Evolutionary conservation across 2,329 filamentous ascomycete genomes (phyloP), one percentile per base, ranked within the genome.

Genomic region (Chaetothyriales sp.): DNA sequence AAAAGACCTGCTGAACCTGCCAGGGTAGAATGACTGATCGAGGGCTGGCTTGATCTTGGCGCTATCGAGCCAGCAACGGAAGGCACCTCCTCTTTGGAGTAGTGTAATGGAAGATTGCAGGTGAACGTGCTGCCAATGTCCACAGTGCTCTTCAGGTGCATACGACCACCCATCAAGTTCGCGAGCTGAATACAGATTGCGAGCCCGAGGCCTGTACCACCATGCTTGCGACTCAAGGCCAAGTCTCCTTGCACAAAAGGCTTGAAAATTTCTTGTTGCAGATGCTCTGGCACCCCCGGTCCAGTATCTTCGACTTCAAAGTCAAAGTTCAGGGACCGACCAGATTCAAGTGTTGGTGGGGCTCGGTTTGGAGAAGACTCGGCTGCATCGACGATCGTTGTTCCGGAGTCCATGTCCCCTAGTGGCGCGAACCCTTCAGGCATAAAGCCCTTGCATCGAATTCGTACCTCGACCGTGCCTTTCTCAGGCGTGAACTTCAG

Each of bases 171-270:
- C 86, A 95, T 93, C n/a, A 95, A 70, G n/a, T 73, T 78, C 3
- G 86, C 84, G 36, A 95, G 71, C 64, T 95, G 88, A 15, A 84
- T 82, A 67, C 86, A 93, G 60, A 95, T 95, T 60, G 84, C 88
- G 49, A 95, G 66, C 1, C 88, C 88, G 1, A 95, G 70, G 1
- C 88, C 88, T 0, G 88, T 94, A 18, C 88, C 88, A 18, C 86
- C 87, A 62, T 82, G 92, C 61, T 90, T 92, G 65, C 86, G 90
- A 69, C 84, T 93, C 15, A 95, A 69, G 1, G 86, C 84, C 1
- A 92, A 69, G 62, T 95, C 88, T 12, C 84, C 88, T 65, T 95
- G 88, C 0, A 94, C 84, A 61, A 95, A 95, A 0, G 88, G 88
- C 64, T 95, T 88, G 63, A 95, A 95, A 5, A 95, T 86, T 57